These are phyloP conservation scores for Scheffersomyces lignosus DNA, from an alignment of 805 yeast genomes.

Conservation along the genomic window DNA sequence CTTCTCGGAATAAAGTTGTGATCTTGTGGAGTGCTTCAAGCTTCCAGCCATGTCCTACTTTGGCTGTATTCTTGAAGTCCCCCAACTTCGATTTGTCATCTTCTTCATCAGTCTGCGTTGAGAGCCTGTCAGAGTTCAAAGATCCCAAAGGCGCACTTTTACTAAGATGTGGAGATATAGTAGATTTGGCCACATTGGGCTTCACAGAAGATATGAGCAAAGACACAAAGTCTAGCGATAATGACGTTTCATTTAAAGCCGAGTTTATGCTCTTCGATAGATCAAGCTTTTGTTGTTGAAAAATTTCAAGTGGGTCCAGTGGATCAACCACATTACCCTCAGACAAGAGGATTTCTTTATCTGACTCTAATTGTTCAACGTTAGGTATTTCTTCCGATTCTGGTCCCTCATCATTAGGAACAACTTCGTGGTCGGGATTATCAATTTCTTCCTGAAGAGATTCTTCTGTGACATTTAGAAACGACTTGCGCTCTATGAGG, in stretches of 20 bases:
- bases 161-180: slow-evolving; percentile 83
- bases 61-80: slow-evolving; percentile 27
- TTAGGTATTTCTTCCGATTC: slow-evolving; percentile 5
- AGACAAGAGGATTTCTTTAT: neutral
- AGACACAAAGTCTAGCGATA: slow-evolving; percentile 85
- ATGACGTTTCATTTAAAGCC: slow-evolving; percentile 86
- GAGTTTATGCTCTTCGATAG: slow-evolving; percentile 52
- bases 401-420: slow-evolving; percentile 1
- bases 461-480: slow-evolving; percentile 58
- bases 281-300: slow-evolving; percentile 52
- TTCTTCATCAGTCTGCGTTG: slow-evolving; percentile 16
- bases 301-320: slow-evolving; percentile 36
- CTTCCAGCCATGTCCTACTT: slow-evolving; percentile 81
- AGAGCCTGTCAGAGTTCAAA: slow-evolving; percentile 50
- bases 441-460: slow-evolving; percentile 48
- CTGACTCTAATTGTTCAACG: neutral
- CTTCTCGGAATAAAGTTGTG: slow-evolving; percentile 47
- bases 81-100: slow-evolving; percentile 17
- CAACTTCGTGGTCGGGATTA: slow-evolving; percentile 5
- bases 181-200: slow-evolving; percentile 82
- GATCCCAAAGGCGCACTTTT: slow-evolving; percentile 77
- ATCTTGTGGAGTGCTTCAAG: slow-evolving; percentile 63
- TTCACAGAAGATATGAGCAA: slow-evolving; percentile 74
- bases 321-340: too few relatives aligned
- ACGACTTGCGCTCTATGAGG: slow-evolving; percentile 59